Evolutionary conservation across 1,284 basidiomycete genomes (phyloP).

Genomic region (Leccinum solheimii): DNA sequence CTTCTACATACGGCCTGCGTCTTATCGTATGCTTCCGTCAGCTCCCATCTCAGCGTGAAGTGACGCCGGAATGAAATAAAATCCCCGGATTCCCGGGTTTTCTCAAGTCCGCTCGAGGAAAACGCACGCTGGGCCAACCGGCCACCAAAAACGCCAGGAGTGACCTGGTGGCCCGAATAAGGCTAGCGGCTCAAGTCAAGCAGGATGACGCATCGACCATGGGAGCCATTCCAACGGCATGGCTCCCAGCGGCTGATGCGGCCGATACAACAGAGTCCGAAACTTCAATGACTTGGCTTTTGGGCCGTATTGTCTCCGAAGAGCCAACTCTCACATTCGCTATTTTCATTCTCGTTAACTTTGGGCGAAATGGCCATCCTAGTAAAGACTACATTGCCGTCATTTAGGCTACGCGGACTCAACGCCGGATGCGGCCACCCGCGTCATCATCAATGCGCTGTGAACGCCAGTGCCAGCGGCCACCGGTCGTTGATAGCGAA

Average conservation of each 20-base stretch:
- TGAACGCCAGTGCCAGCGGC: not conserved
- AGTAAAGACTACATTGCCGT: not conserved
- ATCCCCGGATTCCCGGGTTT: slow-evolving; percentile 13
- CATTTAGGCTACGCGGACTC: slow-evolving; percentile 16
- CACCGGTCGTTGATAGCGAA: slow-evolving; percentile 8
- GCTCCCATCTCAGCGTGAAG: slow-evolving; percentile 13
- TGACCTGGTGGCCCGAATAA: slow-evolving; percentile 11
- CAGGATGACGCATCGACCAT: slow-evolving; percentile 15
- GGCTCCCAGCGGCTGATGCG: slow-evolving; percentile 20
- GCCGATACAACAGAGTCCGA: slow-evolving; percentile 27
- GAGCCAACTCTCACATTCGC: slow-evolving; percentile 29
- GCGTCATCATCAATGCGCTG: not conserved
- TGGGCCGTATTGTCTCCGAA: slow-evolving; percentile 15
- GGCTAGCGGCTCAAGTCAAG: not conserved
- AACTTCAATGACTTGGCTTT: slow-evolving; percentile 7
- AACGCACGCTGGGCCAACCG: not conserved
- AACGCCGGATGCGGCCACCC: slow-evolving; percentile 15
- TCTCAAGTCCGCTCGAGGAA: slow-evolving; percentile 19
- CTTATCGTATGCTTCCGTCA: slow-evolving; percentile 22
- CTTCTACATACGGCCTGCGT: slow-evolving; percentile 25
- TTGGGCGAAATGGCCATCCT: not conserved
- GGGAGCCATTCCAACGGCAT: slow-evolving; percentile 21
- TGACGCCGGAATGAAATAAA: slow-evolving; percentile 16
- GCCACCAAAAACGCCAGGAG: not conserved
- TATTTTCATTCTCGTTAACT: slow-evolving; percentile 22